Conservation (phyloP, 176 grass and related monocot species). For the Pontederia paniculata region DNA sequence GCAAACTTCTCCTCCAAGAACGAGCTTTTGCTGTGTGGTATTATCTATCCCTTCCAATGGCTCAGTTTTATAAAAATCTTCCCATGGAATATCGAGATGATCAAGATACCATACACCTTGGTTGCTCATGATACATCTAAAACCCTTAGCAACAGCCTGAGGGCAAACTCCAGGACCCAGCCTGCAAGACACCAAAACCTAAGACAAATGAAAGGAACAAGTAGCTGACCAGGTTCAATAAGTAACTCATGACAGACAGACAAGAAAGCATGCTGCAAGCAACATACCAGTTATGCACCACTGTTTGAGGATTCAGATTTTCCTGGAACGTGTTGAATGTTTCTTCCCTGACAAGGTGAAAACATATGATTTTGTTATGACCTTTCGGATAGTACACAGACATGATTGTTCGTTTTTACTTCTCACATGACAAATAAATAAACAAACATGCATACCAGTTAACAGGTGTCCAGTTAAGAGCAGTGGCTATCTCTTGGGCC, state of each 20-base stretch:
- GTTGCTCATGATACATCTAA: slow-evolving; percentile 95
- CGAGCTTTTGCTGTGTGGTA: slow-evolving; percentile 53
- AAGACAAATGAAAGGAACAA: not conserved
- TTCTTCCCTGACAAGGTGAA: slow-evolving; percentile 64
- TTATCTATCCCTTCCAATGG: slow-evolving; percentile 64
- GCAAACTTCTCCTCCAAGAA: slow-evolving; percentile 89
- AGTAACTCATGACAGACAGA: not conserved
- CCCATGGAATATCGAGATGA: slow-evolving; percentile 89
- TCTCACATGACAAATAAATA: not conserved
- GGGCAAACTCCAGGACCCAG: slow-evolving; percentile 87
- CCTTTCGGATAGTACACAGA: not conserved
- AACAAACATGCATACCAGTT: slow-evolving; percentile 56
- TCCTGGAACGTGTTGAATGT: slow-evolving; percentile 82
- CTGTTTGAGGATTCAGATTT: slow-evolving; percentile 76
- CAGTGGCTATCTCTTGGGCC: slow-evolving; percentile 69
- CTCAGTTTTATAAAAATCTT: slow-evolving; percentile 62
- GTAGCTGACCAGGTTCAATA: not conserved
- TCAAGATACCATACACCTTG: slow-evolving; percentile 96
- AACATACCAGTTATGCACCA: slow-evolving; percentile 83
- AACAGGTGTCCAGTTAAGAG: slow-evolving; percentile 71
- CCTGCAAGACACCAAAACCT: slow-evolving; percentile 28
- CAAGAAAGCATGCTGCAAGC: not conserved
- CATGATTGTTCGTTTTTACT: not conserved
- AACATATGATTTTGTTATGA: not conserved
- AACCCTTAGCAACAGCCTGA: slow-evolving; percentile 69